Conservation (phyloP, 2,329 filamentous ascomycete genomes). For the Aspergillus fumigatiaffinis region DNA sequence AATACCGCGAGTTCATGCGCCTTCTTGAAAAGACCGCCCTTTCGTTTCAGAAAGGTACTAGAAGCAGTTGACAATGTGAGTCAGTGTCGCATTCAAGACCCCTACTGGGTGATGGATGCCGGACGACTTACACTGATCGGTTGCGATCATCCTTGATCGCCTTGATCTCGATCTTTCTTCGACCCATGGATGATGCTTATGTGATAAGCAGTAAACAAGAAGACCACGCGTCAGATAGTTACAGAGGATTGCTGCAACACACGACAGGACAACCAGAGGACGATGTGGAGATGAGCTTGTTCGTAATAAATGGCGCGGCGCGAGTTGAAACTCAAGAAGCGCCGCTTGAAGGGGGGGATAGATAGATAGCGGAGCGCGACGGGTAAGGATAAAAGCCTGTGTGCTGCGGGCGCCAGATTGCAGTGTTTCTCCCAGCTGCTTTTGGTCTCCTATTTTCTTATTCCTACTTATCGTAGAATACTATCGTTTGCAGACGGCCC, state of each 20-base stretch:
- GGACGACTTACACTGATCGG: conserved; percentile 78
- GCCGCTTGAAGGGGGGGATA: conserved; percentile 2
- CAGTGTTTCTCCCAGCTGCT: not conserved
- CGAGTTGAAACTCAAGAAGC: conserved; percentile 10
- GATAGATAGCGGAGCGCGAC: conserved; percentile 10
- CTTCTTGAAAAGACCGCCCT: conserved; percentile 98
- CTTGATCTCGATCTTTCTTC: conserved; percentile 99
- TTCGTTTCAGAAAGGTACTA: conserved; percentile 97
- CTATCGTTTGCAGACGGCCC: not conserved
- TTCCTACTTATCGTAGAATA: not conserved
- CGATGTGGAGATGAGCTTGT: conserved; percentile 4
- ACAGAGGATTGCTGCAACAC: conserved; percentile 8
- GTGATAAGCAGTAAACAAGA: conserved; percentile 1
- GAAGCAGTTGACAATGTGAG: conserved; percentile 3
- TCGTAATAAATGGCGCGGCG: conserved; percentile 7
- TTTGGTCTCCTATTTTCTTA: not conserved
- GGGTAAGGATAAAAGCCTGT: conserved; percentile 4
- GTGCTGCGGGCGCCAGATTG: not conserved
- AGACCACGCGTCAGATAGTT: conserved; percentile 9
- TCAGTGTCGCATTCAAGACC: not conserved
- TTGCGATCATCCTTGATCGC: conserved; percentile 98
- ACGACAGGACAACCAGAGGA: conserved; percentile 2
- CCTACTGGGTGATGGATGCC: not conserved
- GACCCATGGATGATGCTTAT: conserved; percentile 63
- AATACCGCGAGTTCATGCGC: conserved; percentile 96